Conservation (phyloP, 2,329 filamentous ascomycete genomes). For the Paraphoma sp. region DNA sequence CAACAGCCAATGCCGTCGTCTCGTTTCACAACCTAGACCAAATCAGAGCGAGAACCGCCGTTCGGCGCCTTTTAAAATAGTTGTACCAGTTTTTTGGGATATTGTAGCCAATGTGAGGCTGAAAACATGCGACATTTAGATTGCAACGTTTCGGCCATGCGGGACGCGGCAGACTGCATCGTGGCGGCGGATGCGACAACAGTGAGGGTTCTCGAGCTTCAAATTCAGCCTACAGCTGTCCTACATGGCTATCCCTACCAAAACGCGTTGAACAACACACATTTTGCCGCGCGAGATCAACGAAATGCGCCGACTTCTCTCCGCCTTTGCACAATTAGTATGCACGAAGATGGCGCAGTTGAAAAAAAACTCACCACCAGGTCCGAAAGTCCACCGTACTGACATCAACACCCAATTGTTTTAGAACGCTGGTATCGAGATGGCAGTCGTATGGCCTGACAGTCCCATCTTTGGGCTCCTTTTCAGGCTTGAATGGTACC, state of each 20-base stretch:
- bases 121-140: neutral
- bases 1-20: slow-evolving; percentile 5
- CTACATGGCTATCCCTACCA: no score
- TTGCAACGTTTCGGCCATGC: neutral
- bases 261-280: neutral
- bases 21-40: slow-evolving; percentile 1
- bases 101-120: neutral
- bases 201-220: neutral
- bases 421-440: slow-evolving; percentile 76
- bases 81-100: neutral
- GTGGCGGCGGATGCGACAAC: slow-evolving; percentile 1
- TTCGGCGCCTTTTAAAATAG: neutral
- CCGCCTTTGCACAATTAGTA: slow-evolving; percentile 33
- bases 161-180: neutral
- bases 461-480: slow-evolving; percentile 73
- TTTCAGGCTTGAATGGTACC: slow-evolving; percentile 62
- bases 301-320: slow-evolving; percentile 41
- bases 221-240: neutral
- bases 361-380: slow-evolving; percentile 69
- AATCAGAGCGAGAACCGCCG: neutral
- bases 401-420: slow-evolving; percentile 76
- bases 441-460: slow-evolving; percentile 89
- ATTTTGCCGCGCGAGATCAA: neutral
- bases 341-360: no score
- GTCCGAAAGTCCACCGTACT: slow-evolving; percentile 75